Percentiles rank a stretch among this genome's conserved stretches.
These are phyloP conservation scores for Penicillium subrubescens DNA, from an alignment of 495 filamentous ascomycete species.

Conservation along the genomic window DNA sequence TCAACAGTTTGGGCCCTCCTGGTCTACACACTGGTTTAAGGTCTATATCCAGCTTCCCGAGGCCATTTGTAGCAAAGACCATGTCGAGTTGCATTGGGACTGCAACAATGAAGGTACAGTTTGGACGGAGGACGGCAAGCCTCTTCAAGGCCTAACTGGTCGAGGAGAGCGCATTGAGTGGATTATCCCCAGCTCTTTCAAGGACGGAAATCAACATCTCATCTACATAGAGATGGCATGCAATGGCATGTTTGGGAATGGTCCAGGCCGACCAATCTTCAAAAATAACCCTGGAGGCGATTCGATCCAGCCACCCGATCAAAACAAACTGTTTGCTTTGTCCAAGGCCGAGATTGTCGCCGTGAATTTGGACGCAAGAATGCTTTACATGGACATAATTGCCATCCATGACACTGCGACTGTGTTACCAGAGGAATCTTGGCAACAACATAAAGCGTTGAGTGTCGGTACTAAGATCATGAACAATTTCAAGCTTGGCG, in stretches of 20 bases:
- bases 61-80: constrained; percentile 68
- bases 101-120: constrained; percentile 87
- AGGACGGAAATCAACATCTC: constrained; percentile 80
- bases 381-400: constrained; percentile 89
- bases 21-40: constrained; percentile 97
- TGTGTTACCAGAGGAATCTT: constrained; percentile 76
- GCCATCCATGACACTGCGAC: constrained; percentile 84
- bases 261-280: constrained; percentile 26
- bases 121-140: constrained; percentile 84
- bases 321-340: constrained; percentile 76
- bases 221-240: constrained; percentile 98
- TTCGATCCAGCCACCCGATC: constrained; percentile 82
- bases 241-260: constrained; percentile 98
- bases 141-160: constrained; percentile 89
- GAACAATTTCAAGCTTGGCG: constrained; percentile 74
- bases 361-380: constrained; percentile 80
- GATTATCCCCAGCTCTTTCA: constrained; percentile 77
- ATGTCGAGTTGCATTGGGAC: constrained; percentile 94
- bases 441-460: constrained; percentile 84
- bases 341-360: constrained; percentile 79
- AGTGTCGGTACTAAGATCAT: constrained; percentile 84
- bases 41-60: constrained; percentile 74
- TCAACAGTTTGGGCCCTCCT: constrained; percentile 84
- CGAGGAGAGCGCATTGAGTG: constrained; percentile 89
- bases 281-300: constrained; percentile 64